These are phyloP conservation scores for Fusarium staphyleae DNA, from an alignment of 2,329 filamentous ascomycete species.

Conservation along the genomic window DNA sequence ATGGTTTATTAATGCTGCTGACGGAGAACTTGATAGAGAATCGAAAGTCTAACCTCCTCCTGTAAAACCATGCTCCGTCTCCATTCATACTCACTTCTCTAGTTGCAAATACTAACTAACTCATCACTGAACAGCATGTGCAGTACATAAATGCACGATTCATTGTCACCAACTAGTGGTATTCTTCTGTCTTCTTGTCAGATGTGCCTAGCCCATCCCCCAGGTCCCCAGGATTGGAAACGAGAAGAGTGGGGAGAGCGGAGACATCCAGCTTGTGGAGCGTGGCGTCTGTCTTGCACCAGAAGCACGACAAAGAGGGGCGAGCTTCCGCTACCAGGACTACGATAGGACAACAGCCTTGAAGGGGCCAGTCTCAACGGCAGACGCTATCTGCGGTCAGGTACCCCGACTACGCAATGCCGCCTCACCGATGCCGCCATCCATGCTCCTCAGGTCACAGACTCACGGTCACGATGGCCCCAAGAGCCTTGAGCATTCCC, in stretches of 20 bases:
- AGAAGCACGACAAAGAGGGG: conserved; percentile 12
- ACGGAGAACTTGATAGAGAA: too few species aligned
- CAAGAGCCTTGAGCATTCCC: conserved; percentile 12
- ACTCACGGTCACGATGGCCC: conserved; percentile 37
- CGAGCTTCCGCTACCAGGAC: conserved; percentile 9
- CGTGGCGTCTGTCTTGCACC: conserved; percentile 19
- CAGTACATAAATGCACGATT: neutral
- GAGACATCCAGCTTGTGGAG: neutral
- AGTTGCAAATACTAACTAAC: too few species aligned
- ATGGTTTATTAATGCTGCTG: neutral
- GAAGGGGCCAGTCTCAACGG: conserved; percentile 22
- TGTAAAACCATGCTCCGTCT: too few species aligned
- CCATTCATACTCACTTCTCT: too few species aligned
- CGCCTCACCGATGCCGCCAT: conserved; percentile 39
- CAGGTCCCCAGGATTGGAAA: conserved; percentile 31
- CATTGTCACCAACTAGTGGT: conserved; percentile 4
- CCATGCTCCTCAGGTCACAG: conserved; percentile 38
- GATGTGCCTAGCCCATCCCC: conserved; percentile 19
- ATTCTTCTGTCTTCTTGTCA: conserved; percentile 2
- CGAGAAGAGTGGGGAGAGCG: conserved; percentile 24
- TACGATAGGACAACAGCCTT: conserved; percentile 30
- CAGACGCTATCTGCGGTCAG: conserved; percentile 34
- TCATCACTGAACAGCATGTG: neutral
- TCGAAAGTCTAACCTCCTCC: too few species aligned
- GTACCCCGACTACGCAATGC: conserved; percentile 36